Base-by-base conservation (phyloP, 257 asterid species). In the Fraxinus cuspidata region DNA sequence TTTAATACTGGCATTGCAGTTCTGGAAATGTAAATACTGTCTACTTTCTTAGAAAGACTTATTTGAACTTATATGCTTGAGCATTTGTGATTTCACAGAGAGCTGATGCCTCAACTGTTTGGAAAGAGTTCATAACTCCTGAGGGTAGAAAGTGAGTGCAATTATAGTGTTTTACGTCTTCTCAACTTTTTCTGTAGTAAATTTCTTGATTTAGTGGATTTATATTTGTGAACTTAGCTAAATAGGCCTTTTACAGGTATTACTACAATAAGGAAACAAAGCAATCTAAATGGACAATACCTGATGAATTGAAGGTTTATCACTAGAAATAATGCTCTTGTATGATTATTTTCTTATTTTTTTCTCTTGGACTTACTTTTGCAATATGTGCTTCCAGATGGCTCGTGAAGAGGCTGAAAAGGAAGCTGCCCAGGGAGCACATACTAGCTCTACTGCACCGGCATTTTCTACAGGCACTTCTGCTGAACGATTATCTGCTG, bases 81-180 rank as follows among this genome's bases (percentile, higher is more conserved):
- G 51, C 29, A 25, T 25, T 69, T 76, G 65, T 79, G 53, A 79
- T 78, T 86, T 79, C 63, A 84, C 94, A 96, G 99, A 96, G 93
- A 86, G 99, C 97, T 79, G 96, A 93, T 88, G 98, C 98, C 37
- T 93, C 97, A 29, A 93, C 97, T 75, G 95, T 92, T 71, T 96
- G 99, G 99, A 96, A 93, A 85, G 99, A 96, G 83, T 96, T 93
- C 86, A 90, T 93, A 73, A 96, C 99, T 80, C 87, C 90, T 1
- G 98, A 96, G 91, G 99, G 99, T 81, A 91, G 91, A 88, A 96
- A 90, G 99, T 96, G 90, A 80, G 97, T 83, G 79, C 81, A 76
- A 58, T 78, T 25, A 29, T 70, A 58, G 73, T 66, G 58, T 83
- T 47, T 74, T 49, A 21, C 72, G 35, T 71, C 69, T 29, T 67